Evolutionary conservation across 495 filamentous ascomycete genomes (phyloP).

Genomic region (Haplographium delicatum): DNA sequence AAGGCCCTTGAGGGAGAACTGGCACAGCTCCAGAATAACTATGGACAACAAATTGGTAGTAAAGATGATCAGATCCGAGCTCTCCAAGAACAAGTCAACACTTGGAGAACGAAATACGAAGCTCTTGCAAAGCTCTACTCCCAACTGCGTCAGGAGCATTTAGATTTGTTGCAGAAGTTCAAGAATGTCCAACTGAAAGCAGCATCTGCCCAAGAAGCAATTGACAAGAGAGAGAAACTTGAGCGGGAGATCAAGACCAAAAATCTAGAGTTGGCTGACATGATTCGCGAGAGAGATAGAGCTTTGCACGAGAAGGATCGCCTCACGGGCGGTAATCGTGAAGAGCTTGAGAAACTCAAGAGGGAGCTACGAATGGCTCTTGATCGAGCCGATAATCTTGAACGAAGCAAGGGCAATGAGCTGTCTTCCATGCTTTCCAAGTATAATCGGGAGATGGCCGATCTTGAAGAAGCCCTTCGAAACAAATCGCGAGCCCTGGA

Average conservation of each 20-base stretch:
- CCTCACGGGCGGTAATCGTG: conserved; percentile 75
- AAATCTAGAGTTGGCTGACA: conserved; percentile 95
- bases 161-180: conserved; percentile 90
- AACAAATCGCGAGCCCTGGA: conserved; percentile 85
- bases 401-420: conserved; percentile 88
- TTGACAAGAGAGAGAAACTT: conserved; percentile 89
- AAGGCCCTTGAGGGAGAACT: conserved; percentile 90
- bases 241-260: conserved; percentile 98
- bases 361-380: conserved; percentile 91
- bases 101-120: conserved; percentile 95
- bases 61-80: conserved; percentile 92
- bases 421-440: conserved; percentile 89
- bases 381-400: conserved; percentile 88
- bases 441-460: conserved; percentile 95
- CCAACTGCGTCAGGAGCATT: conserved; percentile 89
- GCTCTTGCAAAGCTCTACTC: conserved; percentile 95
- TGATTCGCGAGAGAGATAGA: conserved; percentile 95
- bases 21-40: conserved; percentile 71
- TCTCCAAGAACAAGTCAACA: conserved; percentile 91
- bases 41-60: conserved; percentile 76
- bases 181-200: conserved; percentile 95
- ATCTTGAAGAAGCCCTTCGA: conserved; percentile 87
- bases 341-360: conserved; percentile 93
- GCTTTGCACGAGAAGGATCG: conserved; percentile 92
- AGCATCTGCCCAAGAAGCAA: conserved; percentile 92